These are phyloP conservation scores for Salix dunnii DNA, from an alignment of 345 rosid genomes.

Conservation along the genomic window DNA sequence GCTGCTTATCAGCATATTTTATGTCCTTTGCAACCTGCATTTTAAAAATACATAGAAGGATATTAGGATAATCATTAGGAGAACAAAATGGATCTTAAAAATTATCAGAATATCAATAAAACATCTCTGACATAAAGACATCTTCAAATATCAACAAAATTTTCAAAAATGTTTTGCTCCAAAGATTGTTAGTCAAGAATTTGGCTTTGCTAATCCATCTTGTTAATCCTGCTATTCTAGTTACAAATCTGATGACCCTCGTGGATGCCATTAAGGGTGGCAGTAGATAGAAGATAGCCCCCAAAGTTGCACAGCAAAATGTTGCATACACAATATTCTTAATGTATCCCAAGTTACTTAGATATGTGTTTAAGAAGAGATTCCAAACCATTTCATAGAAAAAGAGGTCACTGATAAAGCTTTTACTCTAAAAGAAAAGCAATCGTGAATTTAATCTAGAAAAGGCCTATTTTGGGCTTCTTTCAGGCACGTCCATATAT, in stretches of 20 bases:
- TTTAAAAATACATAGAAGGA: slow-evolving; percentile 9
- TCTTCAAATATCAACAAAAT: background rate
- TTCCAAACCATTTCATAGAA: background rate
- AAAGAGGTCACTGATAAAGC: background rate
- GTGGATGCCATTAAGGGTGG: background rate
- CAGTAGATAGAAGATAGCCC: background rate
- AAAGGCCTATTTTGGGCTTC: background rate
- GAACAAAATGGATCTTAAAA: slow-evolving; percentile 1
- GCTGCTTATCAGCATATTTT: slow-evolving; percentile 96
- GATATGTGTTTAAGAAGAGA: background rate
- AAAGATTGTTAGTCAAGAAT: background rate
- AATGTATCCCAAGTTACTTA: background rate
- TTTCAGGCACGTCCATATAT: background rate
- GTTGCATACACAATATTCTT: background rate
- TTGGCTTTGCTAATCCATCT: background rate
- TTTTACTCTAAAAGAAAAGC: background rate
- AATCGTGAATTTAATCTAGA: background rate
- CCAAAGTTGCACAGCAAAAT: background rate
- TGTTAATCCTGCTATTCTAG: background rate
- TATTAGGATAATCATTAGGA: slow-evolving; percentile 3
- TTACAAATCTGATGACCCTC: background rate
- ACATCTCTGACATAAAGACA: background rate
- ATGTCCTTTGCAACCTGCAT: slow-evolving; percentile 93
- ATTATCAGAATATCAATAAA: background rate
- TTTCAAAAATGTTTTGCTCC: background rate